Conservation (phyloP, 108 stramenopile genomes). For the Pseudonitzschia delicatissima region DNA sequence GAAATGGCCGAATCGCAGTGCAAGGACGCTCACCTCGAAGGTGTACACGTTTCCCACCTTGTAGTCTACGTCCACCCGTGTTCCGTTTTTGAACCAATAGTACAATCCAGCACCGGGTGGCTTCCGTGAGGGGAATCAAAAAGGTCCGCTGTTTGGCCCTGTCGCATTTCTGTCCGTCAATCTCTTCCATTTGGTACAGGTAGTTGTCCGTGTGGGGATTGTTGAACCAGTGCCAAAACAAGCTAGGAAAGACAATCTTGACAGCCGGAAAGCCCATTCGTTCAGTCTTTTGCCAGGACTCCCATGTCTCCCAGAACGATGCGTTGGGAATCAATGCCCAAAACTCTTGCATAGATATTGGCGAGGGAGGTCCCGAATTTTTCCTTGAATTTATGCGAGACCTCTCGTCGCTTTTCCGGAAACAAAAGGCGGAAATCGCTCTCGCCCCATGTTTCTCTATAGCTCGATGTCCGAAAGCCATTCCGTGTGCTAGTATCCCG, state of each 20-base stretch:
- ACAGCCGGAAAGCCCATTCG: constrained; percentile 13
- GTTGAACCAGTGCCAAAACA: constrained; percentile 15
- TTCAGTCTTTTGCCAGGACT: neutral
- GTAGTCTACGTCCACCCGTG: constrained; percentile 6
- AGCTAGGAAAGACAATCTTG: constrained; percentile 3
- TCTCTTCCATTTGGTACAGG: constrained; percentile 13
- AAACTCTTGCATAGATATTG: constrained; percentile 1
- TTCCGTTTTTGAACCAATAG: constrained; percentile 5
- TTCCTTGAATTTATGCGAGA: neutral
- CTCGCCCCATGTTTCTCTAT: constrained; percentile 9
- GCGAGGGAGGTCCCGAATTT: neutral
- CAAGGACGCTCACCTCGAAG: constrained; percentile 4
- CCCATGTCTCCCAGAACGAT: constrained; percentile 10
- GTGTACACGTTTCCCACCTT: constrained; percentile 8
- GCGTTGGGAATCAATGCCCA: neutral
- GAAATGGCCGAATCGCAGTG: constrained; percentile 9
- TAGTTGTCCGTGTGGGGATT: constrained; percentile 13
- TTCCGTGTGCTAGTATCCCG: neutral
- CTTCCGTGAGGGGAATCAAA: constrained; percentile 10
- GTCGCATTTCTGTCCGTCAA: neutral
- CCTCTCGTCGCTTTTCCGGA: constrained; percentile 6
- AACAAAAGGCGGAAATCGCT: constrained; percentile 2
- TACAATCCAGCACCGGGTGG: constrained; percentile 3
- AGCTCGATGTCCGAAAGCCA: neutral
- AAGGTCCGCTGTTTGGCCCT: constrained; percentile 1